Base-by-base conservation (phyloP, 495 filamentous ascomycete species). In the Penicillium waksmanii region DNA sequence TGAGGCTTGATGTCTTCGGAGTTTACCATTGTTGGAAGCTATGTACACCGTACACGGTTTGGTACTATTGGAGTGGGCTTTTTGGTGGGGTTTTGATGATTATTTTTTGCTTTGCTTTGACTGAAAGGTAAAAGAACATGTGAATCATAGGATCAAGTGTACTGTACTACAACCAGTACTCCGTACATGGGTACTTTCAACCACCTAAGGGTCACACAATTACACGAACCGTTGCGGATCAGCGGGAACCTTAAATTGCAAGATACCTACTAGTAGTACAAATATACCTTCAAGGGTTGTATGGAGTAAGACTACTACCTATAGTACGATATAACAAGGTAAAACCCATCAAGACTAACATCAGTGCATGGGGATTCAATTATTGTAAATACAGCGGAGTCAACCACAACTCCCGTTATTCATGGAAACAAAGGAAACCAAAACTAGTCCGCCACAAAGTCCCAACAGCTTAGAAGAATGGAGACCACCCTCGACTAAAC, bases 201-300 rank as follows among this genome's bases (percentile, higher is more conserved):
- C 11, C 10, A 38, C 4, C 35, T n/a, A 38, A 38, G 5, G 4
- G 42, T 44, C 12, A 8, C 17, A 44, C 42, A 6, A 17, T 44
- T 44, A 44, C 42, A 44, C 17, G 17, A 44, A 44, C 42, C 42
- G 42, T 44, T 44, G 42, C 42, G 42, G 42, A 44, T 17, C 42
- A 44, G n/a, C n/a, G 42, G 42, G 42, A 17, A 44, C 42, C 42
- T 44, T 44, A 44, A 10, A 38, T 31, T 31, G 1, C 0, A n/a
- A 38, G 36, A 38, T n/a, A 13, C 36, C 0, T 38, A 31, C 27
- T 31, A 31, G 27, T 31, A 31, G 27, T 31, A 31, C 23, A 23
- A 23, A 23, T 23, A 3, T 23, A 23, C 23, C 23, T 23, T 3
- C 23, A 23, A 23, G 23, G 23, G 23, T 23, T 23, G 23, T 23